Evolutionary conservation across 345 rosid species (phyloP), one percentile per base, ranked within the genome.

Genomic region (Eucalyptus tenuipes): DNA sequence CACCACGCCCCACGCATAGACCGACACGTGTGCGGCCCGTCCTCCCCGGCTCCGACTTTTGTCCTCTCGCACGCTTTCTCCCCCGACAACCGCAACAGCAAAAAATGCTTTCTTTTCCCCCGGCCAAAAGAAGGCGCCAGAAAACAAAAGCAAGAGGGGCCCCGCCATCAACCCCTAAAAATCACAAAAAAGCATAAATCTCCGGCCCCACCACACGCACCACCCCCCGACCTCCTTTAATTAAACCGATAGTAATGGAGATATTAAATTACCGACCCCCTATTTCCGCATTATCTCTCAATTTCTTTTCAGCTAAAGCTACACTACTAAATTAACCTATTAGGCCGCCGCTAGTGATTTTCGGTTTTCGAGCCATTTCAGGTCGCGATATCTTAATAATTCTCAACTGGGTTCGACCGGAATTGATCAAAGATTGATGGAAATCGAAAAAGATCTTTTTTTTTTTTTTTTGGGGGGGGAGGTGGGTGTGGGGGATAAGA

Each of bases 1-100:
- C 45, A 37, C 42, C 82, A 6, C 82, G 57, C 29, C 33, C 89
- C 90, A 86, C 81, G 81, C 68, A 18, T 27, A 81, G 40, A 59
- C 64, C 42, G 91, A 79, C 94, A 89, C 91, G 92, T 89, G 92
- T 87, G 44, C 44, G n/a, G 10, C 14, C 61, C 61, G 29, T 55
- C 61, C 61, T 17, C 12, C 61, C 61, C 6, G 13, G 61, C 61
- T 55, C 61, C 29, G 29, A 20, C 61, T 55, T 85, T 47, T 55
- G 88, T 53, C 75, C 75, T 66, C 24, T 61, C 75, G 79, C 88
- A 22, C 37, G 49, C 48, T 49, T 52, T 25, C 47, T 17, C 47
- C 45, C 22, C 7, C 52, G 18, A 85, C 57, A 6, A 52, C 57
- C 57, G 57, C 57, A 52, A n/a, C 37, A 85, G n/a, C 87, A n/a